Conservation (phyloP, 2,329 filamentous ascomycete species). For the Apiospora kogelbergensis region DNA sequence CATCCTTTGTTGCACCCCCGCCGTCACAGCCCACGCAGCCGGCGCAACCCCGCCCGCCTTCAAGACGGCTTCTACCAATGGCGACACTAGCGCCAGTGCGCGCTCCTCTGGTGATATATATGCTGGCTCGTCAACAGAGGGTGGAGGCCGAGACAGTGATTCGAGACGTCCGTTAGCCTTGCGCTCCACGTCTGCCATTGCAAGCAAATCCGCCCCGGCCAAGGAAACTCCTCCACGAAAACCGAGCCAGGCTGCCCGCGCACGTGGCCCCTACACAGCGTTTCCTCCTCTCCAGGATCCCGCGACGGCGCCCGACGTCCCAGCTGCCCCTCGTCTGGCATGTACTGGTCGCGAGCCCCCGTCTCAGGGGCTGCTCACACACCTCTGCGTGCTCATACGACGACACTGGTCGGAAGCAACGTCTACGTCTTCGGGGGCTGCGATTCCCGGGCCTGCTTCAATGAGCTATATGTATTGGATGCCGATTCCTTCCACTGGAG, state of each 20-base stretch:
- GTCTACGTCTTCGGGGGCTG: conserved; percentile 70
- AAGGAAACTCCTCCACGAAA: conserved; percentile 17
- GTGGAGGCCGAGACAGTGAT: conserved; percentile 25
- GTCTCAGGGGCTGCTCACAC: conserved; percentile 63
- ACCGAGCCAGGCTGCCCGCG: conserved; percentile 24
- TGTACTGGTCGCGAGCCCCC: conserved; percentile 70
- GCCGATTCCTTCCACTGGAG: conserved; percentile 72
- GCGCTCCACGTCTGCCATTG: conserved; percentile 56
- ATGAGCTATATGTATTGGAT: conserved; percentile 68
- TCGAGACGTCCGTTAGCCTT: conserved; percentile 44
- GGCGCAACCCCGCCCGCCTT: conserved; percentile 20
- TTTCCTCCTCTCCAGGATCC: conserved; percentile 60
- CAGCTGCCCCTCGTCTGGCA: conserved; percentile 64
- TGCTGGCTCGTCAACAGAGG: conserved; percentile 23
- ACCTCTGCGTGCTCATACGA: conserved; percentile 65
- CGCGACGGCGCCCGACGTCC: conserved; percentile 57
- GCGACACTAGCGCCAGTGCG: conserved; percentile 19
- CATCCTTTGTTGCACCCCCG: conserved; percentile 28
- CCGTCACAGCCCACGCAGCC: conserved; percentile 28
- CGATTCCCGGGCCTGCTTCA: conserved; percentile 66
- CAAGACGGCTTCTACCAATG: conserved; percentile 18
- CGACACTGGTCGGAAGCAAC: conserved; percentile 64
- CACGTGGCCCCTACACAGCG: conserved; percentile 42
- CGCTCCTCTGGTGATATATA: conserved; percentile 23
- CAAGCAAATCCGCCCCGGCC: conserved; percentile 29